These are phyloP conservation scores for Candida sithepensis DNA, from an alignment of 805 yeast genomes.

Conservation along the genomic window DNA sequence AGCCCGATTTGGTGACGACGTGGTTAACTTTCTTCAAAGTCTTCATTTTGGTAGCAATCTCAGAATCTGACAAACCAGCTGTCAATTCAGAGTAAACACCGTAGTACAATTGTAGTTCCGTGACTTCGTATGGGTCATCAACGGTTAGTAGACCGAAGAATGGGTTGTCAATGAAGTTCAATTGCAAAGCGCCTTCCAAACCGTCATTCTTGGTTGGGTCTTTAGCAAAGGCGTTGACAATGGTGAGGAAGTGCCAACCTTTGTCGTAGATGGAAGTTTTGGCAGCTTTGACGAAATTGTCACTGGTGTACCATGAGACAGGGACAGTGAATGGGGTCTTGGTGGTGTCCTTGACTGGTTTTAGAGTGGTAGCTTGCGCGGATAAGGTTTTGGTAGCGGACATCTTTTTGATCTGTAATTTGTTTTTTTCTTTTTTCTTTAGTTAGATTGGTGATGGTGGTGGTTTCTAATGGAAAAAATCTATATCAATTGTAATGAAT, in stretches of 20 bases:
- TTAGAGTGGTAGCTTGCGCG: neutral
- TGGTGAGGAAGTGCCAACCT: slow-evolving; percentile 28
- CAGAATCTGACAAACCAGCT: slow-evolving; percentile 7
- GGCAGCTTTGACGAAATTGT: slow-evolving; percentile 19
- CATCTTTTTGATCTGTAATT: neutral
- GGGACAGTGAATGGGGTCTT: slow-evolving; percentile 20
- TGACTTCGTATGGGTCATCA: slow-evolving; percentile 19
- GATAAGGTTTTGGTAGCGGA: neutral
- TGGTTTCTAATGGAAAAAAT: too few relatives aligned
- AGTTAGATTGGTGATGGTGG: neutral
- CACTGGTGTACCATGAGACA: slow-evolving; percentile 27
- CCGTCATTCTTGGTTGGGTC: slow-evolving; percentile 16
- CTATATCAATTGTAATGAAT: too few relatives aligned
- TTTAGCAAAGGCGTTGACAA: slow-evolving; percentile 18
- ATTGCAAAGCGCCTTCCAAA: slow-evolving; percentile 20
- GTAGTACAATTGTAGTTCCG: slow-evolving; percentile 19
- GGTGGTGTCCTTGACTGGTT: neutral
- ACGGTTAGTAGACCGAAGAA: slow-evolving; percentile 26
- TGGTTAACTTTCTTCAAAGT: slow-evolving; percentile 21
- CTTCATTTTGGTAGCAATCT: slow-evolving; percentile 8
- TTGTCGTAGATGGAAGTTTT: slow-evolving; percentile 22
- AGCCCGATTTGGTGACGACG: slow-evolving; percentile 22
- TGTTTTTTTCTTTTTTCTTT: too few relatives aligned
- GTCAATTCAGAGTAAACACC: slow-evolving; percentile 23
- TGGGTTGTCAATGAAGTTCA: slow-evolving; percentile 23